Evolutionary conservation across 192 early-diverging fungal species (phyloP), one percentile per base, ranked within the genome.

Genomic region (Coemansia sp.): DNA sequence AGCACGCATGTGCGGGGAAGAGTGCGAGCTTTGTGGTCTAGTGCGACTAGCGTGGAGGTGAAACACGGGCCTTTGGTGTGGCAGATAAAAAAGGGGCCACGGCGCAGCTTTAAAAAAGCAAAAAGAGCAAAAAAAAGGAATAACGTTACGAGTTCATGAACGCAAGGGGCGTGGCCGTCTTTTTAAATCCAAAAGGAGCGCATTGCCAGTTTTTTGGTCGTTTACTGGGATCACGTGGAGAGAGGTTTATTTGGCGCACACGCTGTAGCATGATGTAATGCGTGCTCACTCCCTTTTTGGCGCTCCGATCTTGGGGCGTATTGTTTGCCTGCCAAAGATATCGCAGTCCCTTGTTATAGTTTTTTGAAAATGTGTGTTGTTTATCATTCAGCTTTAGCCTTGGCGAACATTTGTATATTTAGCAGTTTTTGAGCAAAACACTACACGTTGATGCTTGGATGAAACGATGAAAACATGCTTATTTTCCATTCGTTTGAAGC

Each of bases 181-280:
- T 49, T 49, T 49, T 49, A 49, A 49, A 49, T 18, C 12, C 43
- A 11, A 43, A 14, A 16, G 18, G 19, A 8, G 53, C 3, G 27
- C 53, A 54, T 35, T 45, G 6, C 23, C 45, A 20, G n/a, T 47
- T 49, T 12, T n/a, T 32, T 45, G 16, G 27, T 22, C 57, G 29
- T 26, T n/a, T 52, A 49, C 32, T 62, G 35, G 35, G 47, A 62
- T 52, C 60, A 62, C 60, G 60, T 38, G 60, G 23, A n/a, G 26
- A 4, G 35, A 52, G 50, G 8, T 37, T 20, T 49, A 24, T 56
- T 56, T 55, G 54, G 54, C 54, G 24, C 27, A 45, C 59, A 29
- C 29, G 59, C 45, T 24, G 47, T 19, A 19, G 12, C 13, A 61
- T 61, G 59, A 61, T 35, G 59, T 61, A 59, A 59, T 41, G 22